These are phyloP conservation scores for Tilletia walkeri DNA, from an alignment of 1,284 basidiomycete species.

Conservation along the genomic window DNA sequence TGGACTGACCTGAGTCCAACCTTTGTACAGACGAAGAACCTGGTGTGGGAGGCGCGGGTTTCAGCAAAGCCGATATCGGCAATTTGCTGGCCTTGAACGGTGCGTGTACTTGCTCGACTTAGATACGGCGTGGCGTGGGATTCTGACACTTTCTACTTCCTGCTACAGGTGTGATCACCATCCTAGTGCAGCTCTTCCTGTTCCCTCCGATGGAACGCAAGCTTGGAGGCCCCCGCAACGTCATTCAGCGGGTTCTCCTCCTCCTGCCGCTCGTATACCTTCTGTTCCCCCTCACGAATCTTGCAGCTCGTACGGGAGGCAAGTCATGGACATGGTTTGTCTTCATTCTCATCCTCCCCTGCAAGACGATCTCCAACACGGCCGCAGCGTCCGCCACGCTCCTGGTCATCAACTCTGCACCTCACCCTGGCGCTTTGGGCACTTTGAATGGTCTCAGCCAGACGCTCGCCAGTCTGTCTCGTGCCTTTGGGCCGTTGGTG, in stretches of 20 bases:
- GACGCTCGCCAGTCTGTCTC: slow-evolving; percentile 26
- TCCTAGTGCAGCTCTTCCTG: slow-evolving; percentile 49
- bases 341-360: not conserved
- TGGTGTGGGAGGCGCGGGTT: slow-evolving; percentile 1
- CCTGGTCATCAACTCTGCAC: slow-evolving; percentile 35
- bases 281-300: slow-evolving; percentile 49
- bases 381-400: slow-evolving; percentile 34
- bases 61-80: slow-evolving; percentile 32
- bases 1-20: not conserved
- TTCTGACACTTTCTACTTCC: not conserved
- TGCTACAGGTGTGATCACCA: slow-evolving; percentile 35
- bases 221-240: slow-evolving; percentile 47
- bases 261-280: slow-evolving; percentile 51
- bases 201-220: slow-evolving; percentile 55
- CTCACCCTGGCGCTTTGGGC: slow-evolving; percentile 29
- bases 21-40: not conserved
- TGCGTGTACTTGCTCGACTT: not conserved
- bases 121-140: too few species aligned
- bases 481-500: slow-evolving; percentile 36
- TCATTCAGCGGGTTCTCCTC: slow-evolving; percentile 51
- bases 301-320: slow-evolving; percentile 28
- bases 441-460: slow-evolving; percentile 38
- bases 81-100: slow-evolving; percentile 40
- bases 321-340: slow-evolving; percentile 9
- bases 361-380: slow-evolving; percentile 26